Evolutionary conservation across 345 rosid genomes (phyloP).

Genomic region (Boechera divaricarpa): DNA sequence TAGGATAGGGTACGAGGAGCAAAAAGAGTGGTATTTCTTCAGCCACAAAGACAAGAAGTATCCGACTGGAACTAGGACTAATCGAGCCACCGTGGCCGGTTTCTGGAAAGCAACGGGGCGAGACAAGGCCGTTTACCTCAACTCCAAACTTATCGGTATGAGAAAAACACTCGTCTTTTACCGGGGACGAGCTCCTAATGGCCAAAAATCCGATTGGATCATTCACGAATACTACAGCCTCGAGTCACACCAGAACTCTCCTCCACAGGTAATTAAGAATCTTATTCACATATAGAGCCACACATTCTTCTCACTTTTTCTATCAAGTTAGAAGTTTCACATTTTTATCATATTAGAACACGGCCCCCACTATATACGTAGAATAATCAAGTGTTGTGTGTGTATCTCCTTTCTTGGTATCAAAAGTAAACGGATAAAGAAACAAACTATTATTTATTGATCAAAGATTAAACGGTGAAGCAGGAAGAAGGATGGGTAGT

Average conservation of each 20-base stretch:
- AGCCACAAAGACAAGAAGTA: slow-evolving; percentile 98
- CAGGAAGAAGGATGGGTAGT: slow-evolving; percentile 99
- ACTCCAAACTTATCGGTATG: slow-evolving; percentile 90
- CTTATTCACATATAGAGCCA: background rate
- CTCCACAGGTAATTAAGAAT: slow-evolving; percentile 66
- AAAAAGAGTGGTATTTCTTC: slow-evolving; percentile 97
- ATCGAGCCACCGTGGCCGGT: slow-evolving; percentile 93
- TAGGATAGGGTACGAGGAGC: slow-evolving; percentile 90
- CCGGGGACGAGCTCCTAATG: slow-evolving; percentile 97
- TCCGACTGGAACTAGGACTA: slow-evolving; percentile 96
- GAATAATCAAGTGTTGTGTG: background rate
- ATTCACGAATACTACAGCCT: slow-evolving; percentile 92
- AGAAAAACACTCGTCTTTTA: slow-evolving; percentile 97
- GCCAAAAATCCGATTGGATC: slow-evolving; percentile 94
- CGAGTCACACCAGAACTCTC: slow-evolving; percentile 82
- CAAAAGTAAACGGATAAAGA: background rate
- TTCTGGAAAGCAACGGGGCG: slow-evolving; percentile 99
- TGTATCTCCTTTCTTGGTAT: slow-evolving; percentile 3
- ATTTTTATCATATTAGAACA: slow-evolving; percentile 14
- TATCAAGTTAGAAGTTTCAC: slow-evolving; percentile 10
- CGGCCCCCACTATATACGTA: background rate
- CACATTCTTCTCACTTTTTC: slow-evolving; percentile 6
- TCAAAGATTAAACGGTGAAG: slow-evolving; percentile 20
- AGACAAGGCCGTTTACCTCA: slow-evolving; percentile 89
- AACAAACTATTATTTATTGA: background rate